Conservation (phyloP, 163 green algal species). For the Scenedesmus sp. region DNA sequence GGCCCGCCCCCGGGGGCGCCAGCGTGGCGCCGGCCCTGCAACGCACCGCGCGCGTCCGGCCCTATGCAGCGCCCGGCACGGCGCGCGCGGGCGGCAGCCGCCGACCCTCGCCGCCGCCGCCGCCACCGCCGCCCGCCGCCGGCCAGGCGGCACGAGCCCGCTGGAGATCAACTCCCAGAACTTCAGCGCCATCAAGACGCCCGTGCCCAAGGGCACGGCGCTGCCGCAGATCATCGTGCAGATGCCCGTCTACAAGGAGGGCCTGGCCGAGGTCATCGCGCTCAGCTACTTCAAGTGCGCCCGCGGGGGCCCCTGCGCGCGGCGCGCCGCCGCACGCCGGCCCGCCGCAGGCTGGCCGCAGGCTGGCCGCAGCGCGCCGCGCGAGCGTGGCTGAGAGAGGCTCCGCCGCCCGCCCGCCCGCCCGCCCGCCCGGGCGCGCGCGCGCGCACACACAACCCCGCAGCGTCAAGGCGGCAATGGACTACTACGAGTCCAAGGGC, state of each 20-base stretch:
- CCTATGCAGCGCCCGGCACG: background rate
- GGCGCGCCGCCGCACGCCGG: too few species aligned
- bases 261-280: constrained; percentile 22
- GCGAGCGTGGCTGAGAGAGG: too few species aligned
- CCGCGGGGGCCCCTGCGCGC: too few species aligned
- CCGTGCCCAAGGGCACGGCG: constrained; percentile 11
- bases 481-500: constrained; percentile 26
- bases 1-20: too few species aligned
- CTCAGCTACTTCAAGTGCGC: background rate
- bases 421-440: too few species aligned
- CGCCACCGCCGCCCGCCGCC: background rate
- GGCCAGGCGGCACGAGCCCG: background rate
- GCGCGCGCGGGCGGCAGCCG: too few species aligned
- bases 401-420: too few species aligned
- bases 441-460: too few species aligned
- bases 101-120: too few species aligned
- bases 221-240: constrained; percentile 39
- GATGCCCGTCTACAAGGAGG: constrained; percentile 47
- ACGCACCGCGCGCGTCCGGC: background rate
- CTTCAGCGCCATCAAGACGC: constrained; percentile 35
- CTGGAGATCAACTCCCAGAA: constrained; percentile 18
- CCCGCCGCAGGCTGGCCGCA: too few species aligned
- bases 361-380: too few species aligned
- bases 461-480: constrained; percentile 29
- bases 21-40: background rate